phyloP scores from a whole-genome alignment of 805 yeast genomes.

The Yarrowia alimentaria region DNA sequence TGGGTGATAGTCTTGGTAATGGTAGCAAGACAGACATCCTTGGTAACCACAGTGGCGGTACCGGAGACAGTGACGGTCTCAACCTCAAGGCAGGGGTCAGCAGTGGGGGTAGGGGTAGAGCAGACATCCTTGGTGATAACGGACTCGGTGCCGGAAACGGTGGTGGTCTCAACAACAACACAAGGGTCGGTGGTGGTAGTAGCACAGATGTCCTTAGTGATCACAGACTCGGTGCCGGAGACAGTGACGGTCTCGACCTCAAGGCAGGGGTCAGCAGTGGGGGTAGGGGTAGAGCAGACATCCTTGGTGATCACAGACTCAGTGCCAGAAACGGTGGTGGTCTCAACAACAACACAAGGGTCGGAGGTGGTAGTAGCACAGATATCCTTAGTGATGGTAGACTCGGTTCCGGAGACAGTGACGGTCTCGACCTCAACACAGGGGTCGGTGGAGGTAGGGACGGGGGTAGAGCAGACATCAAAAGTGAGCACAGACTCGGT shows the following conservation, averaged over 20 bases:
- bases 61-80: not conserved
- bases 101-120: not conserved
- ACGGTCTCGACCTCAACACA: not conserved
- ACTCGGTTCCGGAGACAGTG: not conserved
- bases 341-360: no score
- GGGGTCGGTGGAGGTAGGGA: not conserved
- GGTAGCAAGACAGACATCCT: conserved; percentile 2
- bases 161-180: not conserved
- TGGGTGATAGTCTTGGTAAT: conserved; percentile 16
- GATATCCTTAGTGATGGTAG: not conserved
- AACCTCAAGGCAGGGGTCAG: not conserved
- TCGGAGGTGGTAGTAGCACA: not conserved
- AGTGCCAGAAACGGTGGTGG: not conserved
- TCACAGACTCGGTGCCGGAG: not conserved
- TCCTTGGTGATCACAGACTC: not conserved
- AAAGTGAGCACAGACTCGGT: not conserved
- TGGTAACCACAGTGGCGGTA: not conserved
- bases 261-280: not conserved
- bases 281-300: not conserved
- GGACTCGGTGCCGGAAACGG: not conserved
- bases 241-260: not conserved
- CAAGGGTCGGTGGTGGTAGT: not conserved
- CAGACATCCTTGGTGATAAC: not conserved
- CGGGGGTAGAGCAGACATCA: not conserved
- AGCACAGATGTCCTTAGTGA: not conserved